Percentiles rank a stretch among this genome's conserved stretches.
Evolutionary conservation across 2,329 filamentous ascomycete genomes (phyloP).

Genomic region (Parafenestella ontariensis): DNA sequence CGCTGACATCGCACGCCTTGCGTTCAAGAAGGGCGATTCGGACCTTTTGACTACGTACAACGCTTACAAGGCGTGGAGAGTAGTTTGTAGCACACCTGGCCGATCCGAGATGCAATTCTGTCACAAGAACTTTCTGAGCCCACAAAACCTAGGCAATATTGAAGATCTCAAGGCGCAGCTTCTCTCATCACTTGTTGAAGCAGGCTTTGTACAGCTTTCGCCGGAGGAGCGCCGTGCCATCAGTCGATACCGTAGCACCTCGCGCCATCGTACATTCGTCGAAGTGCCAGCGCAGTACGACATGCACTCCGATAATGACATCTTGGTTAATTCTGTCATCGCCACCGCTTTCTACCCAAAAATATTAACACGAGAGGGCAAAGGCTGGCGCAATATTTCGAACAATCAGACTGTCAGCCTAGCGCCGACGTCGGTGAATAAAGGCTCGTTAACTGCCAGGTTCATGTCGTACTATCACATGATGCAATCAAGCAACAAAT

Average conservation of each 20-base stretch:
- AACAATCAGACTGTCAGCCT: conserved; percentile 92
- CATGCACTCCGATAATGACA: conserved; percentile 78
- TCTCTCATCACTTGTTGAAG: conserved; percentile 82
- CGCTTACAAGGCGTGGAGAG: conserved; percentile 88
- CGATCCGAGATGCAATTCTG: conserved; percentile 88
- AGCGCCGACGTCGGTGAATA: conserved; percentile 89
- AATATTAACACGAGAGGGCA: conserved; percentile 81
- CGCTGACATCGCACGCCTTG: conserved; percentile 77
- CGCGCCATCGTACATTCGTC: conserved; percentile 78
- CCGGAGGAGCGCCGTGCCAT: conserved; percentile 74
- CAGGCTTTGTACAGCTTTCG: conserved; percentile 79
- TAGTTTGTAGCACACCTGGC: conserved; percentile 73
- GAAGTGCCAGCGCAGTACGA: conserved; percentile 79
- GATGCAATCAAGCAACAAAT: conserved; percentile 85
- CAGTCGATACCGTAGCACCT: conserved; percentile 71
- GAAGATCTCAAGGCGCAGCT: conserved; percentile 96
- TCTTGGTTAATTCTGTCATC: conserved; percentile 80
- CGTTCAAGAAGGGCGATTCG: conserved; percentile 85
- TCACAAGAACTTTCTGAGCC: conserved; percentile 89
- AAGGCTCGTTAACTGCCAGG: conserved; percentile 64
- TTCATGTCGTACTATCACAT: conserved; percentile 98
- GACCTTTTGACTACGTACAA: conserved; percentile 94
- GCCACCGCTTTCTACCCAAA: conserved; percentile 97
- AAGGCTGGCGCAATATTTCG: conserved; percentile 87
- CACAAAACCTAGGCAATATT: conserved; percentile 88